Conservation (phyloP, 495 filamentous ascomycete genomes). For the Glarea lozoyensis region DNA sequence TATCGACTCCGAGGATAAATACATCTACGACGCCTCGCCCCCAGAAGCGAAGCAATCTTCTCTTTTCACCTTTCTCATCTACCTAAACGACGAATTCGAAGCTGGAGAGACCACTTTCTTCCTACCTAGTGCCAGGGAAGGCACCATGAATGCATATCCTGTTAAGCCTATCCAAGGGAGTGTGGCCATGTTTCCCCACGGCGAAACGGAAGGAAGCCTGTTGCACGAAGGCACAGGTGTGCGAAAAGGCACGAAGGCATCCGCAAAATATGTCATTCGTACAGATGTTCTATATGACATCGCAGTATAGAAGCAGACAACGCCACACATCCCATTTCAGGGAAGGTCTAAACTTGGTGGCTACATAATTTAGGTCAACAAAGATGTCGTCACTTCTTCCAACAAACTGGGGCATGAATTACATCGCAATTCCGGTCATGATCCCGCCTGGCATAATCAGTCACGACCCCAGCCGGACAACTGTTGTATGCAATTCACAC, state of each 20-base stretch:
- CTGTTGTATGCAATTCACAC: too few species aligned
- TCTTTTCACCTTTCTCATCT: constrained; percentile 41
- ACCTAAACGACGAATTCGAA: constrained; percentile 42
- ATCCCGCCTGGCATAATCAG: too few species aligned
- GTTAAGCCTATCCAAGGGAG: constrained; percentile 38
- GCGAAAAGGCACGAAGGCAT: constrained; percentile 23
- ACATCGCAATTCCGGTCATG: too few species aligned
- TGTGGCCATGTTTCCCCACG: constrained; percentile 37
- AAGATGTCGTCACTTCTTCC: too few species aligned
- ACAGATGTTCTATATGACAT: constrained; percentile 41
- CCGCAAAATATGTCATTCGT: constrained; percentile 38
- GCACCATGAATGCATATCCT: constrained; percentile 36
- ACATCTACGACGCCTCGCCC: constrained; percentile 37
- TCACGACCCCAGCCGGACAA: too few species aligned
- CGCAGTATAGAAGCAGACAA: too few species aligned
- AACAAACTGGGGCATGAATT: too few species aligned
- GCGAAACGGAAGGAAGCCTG: constrained; percentile 32
- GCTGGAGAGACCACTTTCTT: constrained; percentile 43
- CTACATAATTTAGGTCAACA: too few species aligned
- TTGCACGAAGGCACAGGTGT: constrained; percentile 41
- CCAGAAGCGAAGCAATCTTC: constrained; percentile 34
- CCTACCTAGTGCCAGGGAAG: constrained; percentile 32
- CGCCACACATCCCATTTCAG: too few species aligned
- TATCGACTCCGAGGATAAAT: constrained; percentile 27
- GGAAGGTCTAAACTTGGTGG: too few species aligned